Conservation (phyloP, 495 filamentous ascomycete genomes). For the Chaetomium tenue region DNA sequence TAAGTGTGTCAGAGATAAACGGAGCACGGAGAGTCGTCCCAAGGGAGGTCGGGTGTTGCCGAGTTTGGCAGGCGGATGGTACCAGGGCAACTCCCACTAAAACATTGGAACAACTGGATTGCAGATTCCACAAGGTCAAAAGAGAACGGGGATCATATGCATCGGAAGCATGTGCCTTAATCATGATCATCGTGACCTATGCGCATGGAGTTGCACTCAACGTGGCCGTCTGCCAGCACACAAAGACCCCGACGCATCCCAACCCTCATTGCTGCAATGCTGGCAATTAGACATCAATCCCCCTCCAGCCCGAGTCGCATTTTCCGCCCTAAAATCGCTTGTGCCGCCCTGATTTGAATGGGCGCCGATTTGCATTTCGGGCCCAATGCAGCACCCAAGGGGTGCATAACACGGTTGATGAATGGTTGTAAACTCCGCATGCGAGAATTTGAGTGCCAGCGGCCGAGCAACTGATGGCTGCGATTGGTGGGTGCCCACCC, state of each 20-base stretch:
- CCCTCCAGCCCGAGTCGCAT: conserved; percentile 25
- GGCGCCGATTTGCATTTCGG: conserved; percentile 30
- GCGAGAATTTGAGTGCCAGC: conserved; percentile 27
- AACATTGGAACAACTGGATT: conserved; percentile 4
- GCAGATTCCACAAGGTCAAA: conserved; percentile 18
- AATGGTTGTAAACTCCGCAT: conserved; percentile 28
- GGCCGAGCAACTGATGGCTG: conserved; percentile 22
- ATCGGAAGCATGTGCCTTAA: conserved; percentile 21
- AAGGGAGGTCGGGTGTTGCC: conserved; percentile 29
- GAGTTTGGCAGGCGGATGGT: conserved; percentile 25
- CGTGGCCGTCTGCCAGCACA: conserved; percentile 18
- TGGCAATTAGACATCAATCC: conserved; percentile 25
- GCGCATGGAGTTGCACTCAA: neutral
- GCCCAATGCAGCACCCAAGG: conserved; percentile 12
- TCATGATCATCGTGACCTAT: conserved; percentile 15
- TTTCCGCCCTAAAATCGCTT: conserved; percentile 14
- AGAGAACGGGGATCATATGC: conserved; percentile 14
- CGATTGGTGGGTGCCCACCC: conserved; percentile 35
- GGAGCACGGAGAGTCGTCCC: conserved; percentile 25
- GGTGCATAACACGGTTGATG: conserved; percentile 36
- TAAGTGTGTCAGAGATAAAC: conserved; percentile 28
- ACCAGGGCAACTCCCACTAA: neutral
- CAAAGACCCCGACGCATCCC: neutral
- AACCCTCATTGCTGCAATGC: neutral
- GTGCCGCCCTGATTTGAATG: conserved; percentile 29